Percentiles rank a stretch among this genome's conserved stretches.
phyloP scores from a whole-genome alignment of 805 yeast genomes.

The Sporopachydermia quercuum region DNA sequence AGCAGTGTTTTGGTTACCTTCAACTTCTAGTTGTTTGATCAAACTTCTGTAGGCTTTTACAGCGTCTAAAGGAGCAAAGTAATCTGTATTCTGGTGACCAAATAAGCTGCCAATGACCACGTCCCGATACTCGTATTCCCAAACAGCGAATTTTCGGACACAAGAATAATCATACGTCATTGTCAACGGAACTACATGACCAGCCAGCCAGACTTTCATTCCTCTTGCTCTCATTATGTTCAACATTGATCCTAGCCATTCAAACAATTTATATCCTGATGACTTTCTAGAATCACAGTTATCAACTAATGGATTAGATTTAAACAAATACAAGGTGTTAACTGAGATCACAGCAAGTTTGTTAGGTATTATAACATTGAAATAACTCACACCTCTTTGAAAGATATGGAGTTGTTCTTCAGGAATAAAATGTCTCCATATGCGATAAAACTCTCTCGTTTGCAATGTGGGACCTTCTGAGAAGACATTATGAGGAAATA shows the following conservation, averaged over 20 bases:
- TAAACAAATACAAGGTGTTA: conserved; percentile 62
- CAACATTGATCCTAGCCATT: conserved; percentile 65
- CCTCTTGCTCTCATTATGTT: conserved; percentile 57
- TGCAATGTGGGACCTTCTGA: conserved; percentile 83
- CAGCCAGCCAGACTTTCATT: conserved; percentile 77
- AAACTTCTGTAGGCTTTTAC: conserved; percentile 42
- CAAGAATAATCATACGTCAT: conserved; percentile 67
- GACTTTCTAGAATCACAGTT: conserved; percentile 57
- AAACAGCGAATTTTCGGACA: conserved; percentile 57
- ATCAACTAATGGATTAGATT: conserved; percentile 70
- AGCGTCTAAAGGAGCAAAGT: conserved; percentile 65
- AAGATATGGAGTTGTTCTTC: conserved; percentile 64
- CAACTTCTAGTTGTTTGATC: conserved; percentile 9
- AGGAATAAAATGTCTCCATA: conserved; percentile 66
- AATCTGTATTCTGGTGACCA: conserved; percentile 88
- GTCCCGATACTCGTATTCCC: conserved; percentile 76
- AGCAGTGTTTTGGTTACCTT: conserved; percentile 15
- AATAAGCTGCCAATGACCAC: conserved; percentile 69
- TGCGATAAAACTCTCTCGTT: conserved; percentile 58
- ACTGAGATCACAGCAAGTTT: conserved; percentile 66
- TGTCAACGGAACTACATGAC: conserved; percentile 79
- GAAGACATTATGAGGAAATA: conserved; percentile 72
- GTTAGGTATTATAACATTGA: conserved; percentile 66
- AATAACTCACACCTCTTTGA: conserved; percentile 59
- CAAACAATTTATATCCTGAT: conserved; percentile 65